Evolutionary conservation across 1,139 yeast species (phyloP), one percentile per base, ranked within the genome.

Genomic region (Schwanniomyces etchellsii): DNA sequence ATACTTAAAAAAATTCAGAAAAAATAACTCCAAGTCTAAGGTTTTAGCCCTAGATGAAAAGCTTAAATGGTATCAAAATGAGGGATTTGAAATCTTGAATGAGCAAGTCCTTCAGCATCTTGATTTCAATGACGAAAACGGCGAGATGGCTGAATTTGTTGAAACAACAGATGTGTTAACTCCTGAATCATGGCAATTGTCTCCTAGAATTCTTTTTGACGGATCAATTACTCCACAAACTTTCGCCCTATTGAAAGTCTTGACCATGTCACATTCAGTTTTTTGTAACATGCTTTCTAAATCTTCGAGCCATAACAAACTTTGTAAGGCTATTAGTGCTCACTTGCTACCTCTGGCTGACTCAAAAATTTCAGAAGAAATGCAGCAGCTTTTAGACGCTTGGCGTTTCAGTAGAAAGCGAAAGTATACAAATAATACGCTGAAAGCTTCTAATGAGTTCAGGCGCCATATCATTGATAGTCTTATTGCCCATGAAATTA

Each of bases 1-100:
- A 29, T 60, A 65, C 33, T 53, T 69, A 25, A 69, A 69, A 33
- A 42, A 57, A 16, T 36, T 45, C 16, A 53, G 52, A 36, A 29
- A 36, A 9, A 45, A 39, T 3, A 29, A 47, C 12, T 42, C 52
- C 10, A 39, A 40, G 4, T 43, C 42, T 13, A 53, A 56, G 35
- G 52, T 52, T 16, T 50, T 56, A 16, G 64, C 63, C 34, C 41
- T 64, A 23, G 57, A 61, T 3, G 54, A 57, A 24, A 71, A 82
- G 32, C 48, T 78, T 7, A 62, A 64, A 14, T 83, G 91, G 91
- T 78, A 85, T 71, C 73, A 72, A 22, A 60, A 60, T 9, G 48
- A 53, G 22, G 85, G 83, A 3, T 70, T 67, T 39, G 65, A 57
- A 5, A 35, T 63, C 5, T 48, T 67, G n/a, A 64, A 64, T 34